Evolutionary conservation across 2,329 filamentous ascomycete species (phyloP).

Genomic region (Diaporthe destruens): DNA sequence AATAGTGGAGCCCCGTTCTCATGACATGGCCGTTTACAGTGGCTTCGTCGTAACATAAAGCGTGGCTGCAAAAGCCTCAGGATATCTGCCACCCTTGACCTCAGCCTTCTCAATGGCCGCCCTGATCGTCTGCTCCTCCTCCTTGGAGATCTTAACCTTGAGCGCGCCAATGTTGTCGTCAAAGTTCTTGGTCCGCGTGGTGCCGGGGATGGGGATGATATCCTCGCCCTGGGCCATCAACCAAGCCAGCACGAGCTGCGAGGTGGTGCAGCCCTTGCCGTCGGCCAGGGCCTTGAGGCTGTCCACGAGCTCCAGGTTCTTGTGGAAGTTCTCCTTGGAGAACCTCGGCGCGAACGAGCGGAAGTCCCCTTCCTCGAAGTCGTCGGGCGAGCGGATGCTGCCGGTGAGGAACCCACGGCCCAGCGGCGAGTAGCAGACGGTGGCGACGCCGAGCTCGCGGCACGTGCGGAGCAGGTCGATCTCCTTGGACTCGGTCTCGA

Average conservation of each 20-base stretch:
- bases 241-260: conserved; percentile 70
- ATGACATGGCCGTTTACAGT: not conserved
- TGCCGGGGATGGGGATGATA: conserved; percentile 65
- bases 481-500: conserved; percentile 60
- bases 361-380: conserved; percentile 54
- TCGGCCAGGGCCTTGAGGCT: conserved; percentile 47
- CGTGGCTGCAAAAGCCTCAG: not conserved
- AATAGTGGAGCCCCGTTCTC: too few relatives aligned
- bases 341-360: conserved; percentile 56
- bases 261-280: conserved; percentile 56
- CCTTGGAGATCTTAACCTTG: conserved; percentile 28
- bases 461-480: conserved; percentile 57
- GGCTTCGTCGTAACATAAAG: conserved; percentile 29
- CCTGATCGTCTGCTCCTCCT: conserved; percentile 36
- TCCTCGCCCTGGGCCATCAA: conserved; percentile 61
- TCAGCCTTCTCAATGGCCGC: conserved; percentile 16
- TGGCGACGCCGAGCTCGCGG: conserved; percentile 59
- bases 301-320: conserved; percentile 56
- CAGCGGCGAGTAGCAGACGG: conserved; percentile 58
- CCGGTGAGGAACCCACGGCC: conserved; percentile 59
- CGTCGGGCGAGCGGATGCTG: conserved; percentile 52
- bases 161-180: conserved; percentile 55
- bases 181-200: conserved; percentile 57
- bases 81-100: conserved; percentile 24
- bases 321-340: conserved; percentile 60